phyloP scores from a whole-genome alignment of 768 basidiomycete genomes.

The Rhizopogon roseolus region DNA sequence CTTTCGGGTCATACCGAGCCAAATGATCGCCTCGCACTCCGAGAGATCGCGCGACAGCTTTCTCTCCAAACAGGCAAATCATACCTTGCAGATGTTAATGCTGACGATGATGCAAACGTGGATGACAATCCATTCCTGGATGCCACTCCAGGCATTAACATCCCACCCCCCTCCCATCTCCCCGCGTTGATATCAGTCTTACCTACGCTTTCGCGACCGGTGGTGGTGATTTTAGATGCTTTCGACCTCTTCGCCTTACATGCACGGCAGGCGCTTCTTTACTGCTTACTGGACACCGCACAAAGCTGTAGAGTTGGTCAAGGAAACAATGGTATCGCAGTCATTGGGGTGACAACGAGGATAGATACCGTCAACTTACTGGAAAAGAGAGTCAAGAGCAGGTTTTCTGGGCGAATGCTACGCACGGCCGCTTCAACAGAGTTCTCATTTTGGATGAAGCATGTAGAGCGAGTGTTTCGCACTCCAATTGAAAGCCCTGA shows the following conservation, averaged over 20 bases:
- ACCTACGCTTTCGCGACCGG: constrained; percentile 74
- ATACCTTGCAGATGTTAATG: constrained; percentile 39
- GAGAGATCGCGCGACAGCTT: constrained; percentile 87
- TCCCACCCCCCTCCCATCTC: constrained; percentile 67
- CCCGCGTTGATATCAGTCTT: constrained; percentile 72
- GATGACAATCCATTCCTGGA: constrained; percentile 49
- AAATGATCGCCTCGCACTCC: constrained; percentile 86
- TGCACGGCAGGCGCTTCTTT: constrained; percentile 87
- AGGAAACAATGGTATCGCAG: constrained; percentile 65
- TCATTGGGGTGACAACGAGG: constrained; percentile 83
- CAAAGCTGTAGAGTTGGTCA: constrained; percentile 72
- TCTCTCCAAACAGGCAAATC: constrained; percentile 67
- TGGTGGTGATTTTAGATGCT: constrained; percentile 80
- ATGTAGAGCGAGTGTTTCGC: constrained; percentile 45
- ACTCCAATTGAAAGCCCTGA: constrained; percentile 17
- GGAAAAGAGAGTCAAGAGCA: constrained; percentile 96
- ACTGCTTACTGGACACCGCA: constrained; percentile 92
- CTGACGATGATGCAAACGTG: constrained; percentile 23
- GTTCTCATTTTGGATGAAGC: constrained; percentile 43
- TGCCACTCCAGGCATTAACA: constrained; percentile 23
- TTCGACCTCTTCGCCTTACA: constrained; percentile 94
- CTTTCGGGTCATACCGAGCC: constrained; percentile 83
- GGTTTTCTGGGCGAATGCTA: constrained; percentile 90
- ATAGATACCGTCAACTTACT: constrained; percentile 84
- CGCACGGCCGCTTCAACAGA: constrained; percentile 61